Evolutionary conservation across 495 filamentous ascomycete genomes (phyloP), one percentile per base, ranked within the genome.

Genomic region (Elasticomyces elasticus): DNA sequence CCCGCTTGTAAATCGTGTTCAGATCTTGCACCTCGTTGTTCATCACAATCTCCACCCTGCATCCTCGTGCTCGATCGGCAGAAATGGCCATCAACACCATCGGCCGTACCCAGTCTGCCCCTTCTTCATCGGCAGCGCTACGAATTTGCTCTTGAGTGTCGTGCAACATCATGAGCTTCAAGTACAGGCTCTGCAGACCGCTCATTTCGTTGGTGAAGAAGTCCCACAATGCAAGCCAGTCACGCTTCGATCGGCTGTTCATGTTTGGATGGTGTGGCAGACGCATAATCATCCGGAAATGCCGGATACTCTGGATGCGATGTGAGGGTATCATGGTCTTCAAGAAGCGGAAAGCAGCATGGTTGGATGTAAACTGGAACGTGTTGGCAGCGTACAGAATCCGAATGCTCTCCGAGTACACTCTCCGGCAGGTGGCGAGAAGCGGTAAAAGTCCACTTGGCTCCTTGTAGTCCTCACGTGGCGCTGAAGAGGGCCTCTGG

Each of bases 281-380:
- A 13, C 46, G 53, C 48, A 61, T 53, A 13, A 9, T 23, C 58
- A 49, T 49, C 0, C 58, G 40, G 50, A 61, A 61, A 33, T 54
- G 58, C 9, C 58, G 58, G 15, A 61, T 53, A 37, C 49, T 38
- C 38, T 41, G 53, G 7, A 61, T 25, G 2, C 58, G 38, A 27
- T 57, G 54, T 22, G 54, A 40, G 5, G 58, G 58, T 1, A 61
- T 41, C 53, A 54, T 52, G 41, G 24, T 19, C 27, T 51, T 52
- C 15, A 61, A 50, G 33, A 61, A 56, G 28, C 53, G 48, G 31
- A 61, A 50, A n/a, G 58, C 58, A 10, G 42, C 58, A 17, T 30
- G 28, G 44, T 56, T 57, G 12, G 51, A 23, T 5, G 53, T 56
- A 44, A 63, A 53, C 17, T 63, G 59, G 68, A 80, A 81, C 19